Percentiles rank a stretch among this genome's conserved stretches.
Evolutionary conservation across 2,329 filamentous ascomycete species (phyloP).

Genomic region (Venturia effusa): DNA sequence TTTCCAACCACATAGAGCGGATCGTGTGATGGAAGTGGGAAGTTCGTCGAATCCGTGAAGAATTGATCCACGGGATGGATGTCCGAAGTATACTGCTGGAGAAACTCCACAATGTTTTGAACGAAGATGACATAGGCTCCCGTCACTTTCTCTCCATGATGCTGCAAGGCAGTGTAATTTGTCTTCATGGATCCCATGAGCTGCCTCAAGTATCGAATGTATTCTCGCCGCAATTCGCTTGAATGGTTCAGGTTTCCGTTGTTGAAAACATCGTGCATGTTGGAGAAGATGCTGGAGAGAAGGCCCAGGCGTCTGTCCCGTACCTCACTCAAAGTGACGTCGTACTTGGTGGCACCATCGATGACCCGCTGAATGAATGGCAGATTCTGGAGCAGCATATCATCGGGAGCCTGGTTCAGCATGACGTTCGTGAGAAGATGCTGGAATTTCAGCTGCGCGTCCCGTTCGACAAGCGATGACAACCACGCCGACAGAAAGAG

Average conservation of each 20-base stretch:
- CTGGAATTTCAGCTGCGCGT: constrained; percentile 51
- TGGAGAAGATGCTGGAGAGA: constrained; percentile 45
- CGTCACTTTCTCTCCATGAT: constrained; percentile 25
- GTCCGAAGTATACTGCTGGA: constrained; percentile 50
- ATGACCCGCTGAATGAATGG: constrained; percentile 35
- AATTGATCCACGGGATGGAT: constrained; percentile 47
- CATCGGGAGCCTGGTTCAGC: constrained; percentile 33
- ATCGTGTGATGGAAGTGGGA: constrained; percentile 49
- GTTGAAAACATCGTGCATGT: constrained; percentile 40
- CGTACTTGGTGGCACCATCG: constrained; percentile 25
- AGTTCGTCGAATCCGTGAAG: constrained; percentile 49
- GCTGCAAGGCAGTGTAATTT: constrained; percentile 45
- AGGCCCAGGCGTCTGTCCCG: constrained; percentile 42
- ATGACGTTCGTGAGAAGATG: constrained; percentile 44
- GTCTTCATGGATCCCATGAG: constrained; percentile 51
- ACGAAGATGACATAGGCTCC: constrained; percentile 52
- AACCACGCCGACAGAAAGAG: constrained; percentile 41
- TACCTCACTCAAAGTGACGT: constrained; percentile 42
- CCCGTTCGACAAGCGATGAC: constrained; percentile 45
- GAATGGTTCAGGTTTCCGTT: constrained; percentile 20
- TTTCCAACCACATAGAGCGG: constrained; percentile 52
- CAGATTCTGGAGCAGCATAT: constrained; percentile 44
- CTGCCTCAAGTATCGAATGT: constrained; percentile 40
- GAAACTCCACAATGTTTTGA: constrained; percentile 45
- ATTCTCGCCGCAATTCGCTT: constrained; percentile 33